phyloP scores from a whole-genome alignment of 805 yeast genomes.

The Hanseniaspora occidentalis region DNA sequence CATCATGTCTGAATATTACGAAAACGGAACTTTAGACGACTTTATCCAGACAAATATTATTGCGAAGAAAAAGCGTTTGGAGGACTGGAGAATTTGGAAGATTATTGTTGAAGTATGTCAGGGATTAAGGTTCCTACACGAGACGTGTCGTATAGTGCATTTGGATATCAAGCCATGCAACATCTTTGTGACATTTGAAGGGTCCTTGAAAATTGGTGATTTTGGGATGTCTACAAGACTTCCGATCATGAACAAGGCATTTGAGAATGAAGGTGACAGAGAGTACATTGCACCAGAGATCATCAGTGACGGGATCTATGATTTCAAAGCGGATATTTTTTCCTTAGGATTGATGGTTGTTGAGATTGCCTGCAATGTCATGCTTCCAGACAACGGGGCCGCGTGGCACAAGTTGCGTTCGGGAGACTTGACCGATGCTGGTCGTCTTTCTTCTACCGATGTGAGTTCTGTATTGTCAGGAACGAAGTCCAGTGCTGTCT shows the following conservation, averaged over 20 bases:
- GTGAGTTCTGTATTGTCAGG: slow-evolving; percentile 17
- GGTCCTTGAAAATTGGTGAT: slow-evolving; percentile 87
- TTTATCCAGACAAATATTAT: slow-evolving; percentile 71
- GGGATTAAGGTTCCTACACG: slow-evolving; percentile 75
- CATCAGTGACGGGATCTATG: slow-evolving; percentile 67
- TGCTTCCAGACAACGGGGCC: slow-evolving; percentile 88
- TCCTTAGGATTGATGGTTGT: slow-evolving; percentile 89
- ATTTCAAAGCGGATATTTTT: slow-evolving; percentile 87
- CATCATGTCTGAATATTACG: slow-evolving; percentile 91
- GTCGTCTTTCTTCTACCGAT: slow-evolving; percentile 66
- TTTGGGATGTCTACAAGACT: slow-evolving; percentile 85
- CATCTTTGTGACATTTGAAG: slow-evolving; percentile 88
- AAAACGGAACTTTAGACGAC: slow-evolving; percentile 78
- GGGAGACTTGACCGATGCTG: slow-evolving; percentile 93
- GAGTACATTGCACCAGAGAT: slow-evolving; percentile 97
- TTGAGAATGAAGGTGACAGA: slow-evolving; percentile 94
- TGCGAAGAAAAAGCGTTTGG: slow-evolving; percentile 44
- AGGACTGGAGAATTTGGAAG: slow-evolving; percentile 98
- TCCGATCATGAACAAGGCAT: slow-evolving; percentile 48
- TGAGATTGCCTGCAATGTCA: slow-evolving; percentile 91
- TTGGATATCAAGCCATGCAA: slow-evolving; percentile 93
- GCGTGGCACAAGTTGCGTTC: slow-evolving; percentile 94
- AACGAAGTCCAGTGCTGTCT: neutral
- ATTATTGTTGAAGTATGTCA: slow-evolving; percentile 71
- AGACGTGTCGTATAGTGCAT: slow-evolving; percentile 61